phyloP scores from a whole-genome alignment of 306 rosid species.

The Ziziphus jujuba region DNA sequence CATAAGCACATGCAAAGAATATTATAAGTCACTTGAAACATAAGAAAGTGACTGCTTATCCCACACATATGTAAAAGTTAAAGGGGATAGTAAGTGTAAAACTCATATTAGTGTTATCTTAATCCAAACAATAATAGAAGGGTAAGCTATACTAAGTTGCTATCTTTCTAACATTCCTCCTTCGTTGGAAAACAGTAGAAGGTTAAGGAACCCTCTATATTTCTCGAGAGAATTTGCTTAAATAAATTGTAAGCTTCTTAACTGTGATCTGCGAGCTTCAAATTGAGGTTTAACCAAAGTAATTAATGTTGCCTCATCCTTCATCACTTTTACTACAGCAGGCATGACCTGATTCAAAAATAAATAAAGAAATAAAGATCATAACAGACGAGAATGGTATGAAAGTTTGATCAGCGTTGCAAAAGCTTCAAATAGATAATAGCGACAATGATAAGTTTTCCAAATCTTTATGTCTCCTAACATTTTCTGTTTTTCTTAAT shows the following conservation, averaged over 20 bases:
- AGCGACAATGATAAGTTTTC: not conserved
- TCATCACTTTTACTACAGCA: conserved; percentile 78
- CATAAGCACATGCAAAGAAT: not conserved
- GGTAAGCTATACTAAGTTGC: not conserved
- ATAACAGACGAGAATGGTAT: not conserved
- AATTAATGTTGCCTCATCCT: conserved; percentile 73
- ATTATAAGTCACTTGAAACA: not conserved
- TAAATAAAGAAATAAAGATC: not conserved
- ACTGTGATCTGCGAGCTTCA: conserved; percentile 91
- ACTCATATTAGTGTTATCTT: not conserved
- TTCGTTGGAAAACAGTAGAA: too few relatives aligned
- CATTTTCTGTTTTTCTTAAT: not conserved
- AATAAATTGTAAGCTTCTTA: conserved; percentile 33
- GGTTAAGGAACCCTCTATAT: too few relatives aligned
- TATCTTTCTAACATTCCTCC: not conserved
- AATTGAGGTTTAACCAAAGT: conserved; percentile 93
- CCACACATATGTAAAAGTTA: not conserved
- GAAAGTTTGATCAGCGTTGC: not conserved
- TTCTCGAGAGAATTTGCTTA: not conserved
- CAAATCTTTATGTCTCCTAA: not conserved
- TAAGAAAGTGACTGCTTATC: not conserved
- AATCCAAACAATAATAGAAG: not conserved
- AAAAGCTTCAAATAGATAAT: not conserved
- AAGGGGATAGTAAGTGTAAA: not conserved
- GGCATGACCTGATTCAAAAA: conserved; percentile 79